Conservation (phyloP, 2,329 filamentous ascomycete genomes). For the Cercospora sp. region DNA sequence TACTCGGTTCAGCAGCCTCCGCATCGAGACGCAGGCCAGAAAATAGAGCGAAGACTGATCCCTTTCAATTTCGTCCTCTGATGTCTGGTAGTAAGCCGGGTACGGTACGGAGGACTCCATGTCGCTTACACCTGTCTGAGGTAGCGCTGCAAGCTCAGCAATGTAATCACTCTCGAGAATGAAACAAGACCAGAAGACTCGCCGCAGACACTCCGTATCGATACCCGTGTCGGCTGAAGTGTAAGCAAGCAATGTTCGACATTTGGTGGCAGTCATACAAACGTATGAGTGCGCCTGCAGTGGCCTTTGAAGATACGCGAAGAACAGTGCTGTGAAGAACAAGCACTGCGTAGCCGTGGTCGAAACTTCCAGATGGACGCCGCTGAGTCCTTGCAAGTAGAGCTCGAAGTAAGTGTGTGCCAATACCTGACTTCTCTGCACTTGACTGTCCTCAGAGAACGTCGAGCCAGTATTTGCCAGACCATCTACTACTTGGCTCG, state of each 20-base stretch:
- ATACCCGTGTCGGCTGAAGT: constrained; percentile 19
- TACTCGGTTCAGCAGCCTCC: constrained; percentile 19
- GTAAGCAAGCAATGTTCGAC: constrained; percentile 18
- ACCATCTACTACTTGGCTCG: constrained; percentile 6
- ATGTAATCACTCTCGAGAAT: constrained; percentile 20
- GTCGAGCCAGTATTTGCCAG: background rate
- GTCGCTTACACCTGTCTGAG: constrained; percentile 18
- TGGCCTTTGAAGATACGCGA: constrained; percentile 20
- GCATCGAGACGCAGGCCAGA: constrained; percentile 22
- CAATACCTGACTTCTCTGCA: constrained; percentile 5
- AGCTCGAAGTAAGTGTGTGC: constrained; percentile 16
- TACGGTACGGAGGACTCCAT: constrained; percentile 19
- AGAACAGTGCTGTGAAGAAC: constrained; percentile 23
- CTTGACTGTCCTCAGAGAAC: background rate
- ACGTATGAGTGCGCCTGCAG: constrained; percentile 21
- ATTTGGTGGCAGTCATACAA: constrained; percentile 19
- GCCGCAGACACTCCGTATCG: constrained; percentile 18
- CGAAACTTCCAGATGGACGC: constrained; percentile 18
- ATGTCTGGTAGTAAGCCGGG: constrained; percentile 13
- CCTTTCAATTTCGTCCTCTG: constrained; percentile 12
- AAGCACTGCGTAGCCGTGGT: constrained; percentile 19
- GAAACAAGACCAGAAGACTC: constrained; percentile 23
- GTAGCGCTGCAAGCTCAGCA: constrained; percentile 19
- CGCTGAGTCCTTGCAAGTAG: constrained; percentile 9
- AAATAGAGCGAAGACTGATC: constrained; percentile 20